Evolutionary conservation across 2,329 filamentous ascomycete genomes (phyloP), one percentile per base, ranked within the genome.

Genomic region (Coniella vitis): DNA sequence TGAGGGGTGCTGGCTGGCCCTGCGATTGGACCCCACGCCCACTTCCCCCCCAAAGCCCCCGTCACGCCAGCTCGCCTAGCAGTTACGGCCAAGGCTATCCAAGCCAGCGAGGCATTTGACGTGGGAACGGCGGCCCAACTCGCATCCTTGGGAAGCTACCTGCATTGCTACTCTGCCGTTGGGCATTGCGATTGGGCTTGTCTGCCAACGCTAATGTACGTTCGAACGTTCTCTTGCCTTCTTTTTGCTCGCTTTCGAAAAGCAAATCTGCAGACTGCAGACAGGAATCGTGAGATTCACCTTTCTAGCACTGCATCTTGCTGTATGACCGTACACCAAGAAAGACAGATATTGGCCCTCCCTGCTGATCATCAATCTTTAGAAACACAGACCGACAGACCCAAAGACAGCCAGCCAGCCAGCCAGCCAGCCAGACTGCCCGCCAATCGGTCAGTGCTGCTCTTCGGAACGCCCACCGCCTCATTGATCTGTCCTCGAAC

Each of bases 181-280:
- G 35, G 45, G 49, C 38, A 47, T 20, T 49, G 48, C 43, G 29
- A 38, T 46, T 39, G 37, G 48, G 20, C 31, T 49, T n/a, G 17
- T 9, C 10, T 25, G 29, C 16, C 41, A 38, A 44, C 51, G 51
- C 51, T 53, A 53, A 53, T 53, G 51, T 53, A 50, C 47, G 51
- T 47, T 45, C 42, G 38, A 29, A 29, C 25, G 5, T 20, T 38
- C 32, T n/a, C 25, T 38, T 22, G 38, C 35, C 21, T 43, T 53
- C 51, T 47, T 40, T 35, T 34, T 21, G 16, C 35, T 29, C 16
- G 22, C 34, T 12, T 9, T 19, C 35, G 10, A 29, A 29, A 36
- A 41, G 21, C 9, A 31, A 21, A 41, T 25, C 9, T 41, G 38
- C 39, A 44, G 40, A 21, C 19, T 20, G 16, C 17, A 34, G 29